These are phyloP conservation scores for Neonectria neomacrospora DNA, from an alignment of 2,329 filamentous ascomycete genomes.

Conservation along the genomic window DNA sequence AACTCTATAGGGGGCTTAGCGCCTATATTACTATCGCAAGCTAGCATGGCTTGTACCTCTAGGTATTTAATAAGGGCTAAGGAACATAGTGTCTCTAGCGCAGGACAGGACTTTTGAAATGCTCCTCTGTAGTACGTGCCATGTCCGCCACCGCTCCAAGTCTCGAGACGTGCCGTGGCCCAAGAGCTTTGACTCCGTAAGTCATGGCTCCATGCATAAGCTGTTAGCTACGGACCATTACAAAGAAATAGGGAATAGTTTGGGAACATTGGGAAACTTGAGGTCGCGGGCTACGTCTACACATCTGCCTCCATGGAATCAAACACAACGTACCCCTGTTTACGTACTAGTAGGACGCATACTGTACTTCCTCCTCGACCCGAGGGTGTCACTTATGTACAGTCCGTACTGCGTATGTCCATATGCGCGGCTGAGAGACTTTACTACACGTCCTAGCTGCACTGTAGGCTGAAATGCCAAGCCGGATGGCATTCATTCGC, in stretches of 20 bases:
- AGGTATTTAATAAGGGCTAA: too few species aligned
- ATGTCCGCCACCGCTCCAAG: not conserved
- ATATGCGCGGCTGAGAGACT: slow-evolving; percentile 8
- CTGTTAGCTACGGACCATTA: not conserved
- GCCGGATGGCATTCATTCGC: slow-evolving; percentile 3
- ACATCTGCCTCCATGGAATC: not conserved
- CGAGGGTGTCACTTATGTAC: not conserved
- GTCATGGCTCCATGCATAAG: not conserved
- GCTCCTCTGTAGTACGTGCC: not conserved
- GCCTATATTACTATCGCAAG: too few species aligned
- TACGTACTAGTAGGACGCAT: not conserved
- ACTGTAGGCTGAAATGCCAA: slow-evolving; percentile 2
- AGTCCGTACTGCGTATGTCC: not conserved
- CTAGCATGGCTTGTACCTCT: too few species aligned
- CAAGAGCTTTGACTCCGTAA: not conserved
- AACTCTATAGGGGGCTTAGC: too few species aligned
- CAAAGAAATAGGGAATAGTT: not conserved
- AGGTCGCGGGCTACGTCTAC: not conserved
- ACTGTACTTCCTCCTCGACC: not conserved
- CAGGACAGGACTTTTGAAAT: too few species aligned
- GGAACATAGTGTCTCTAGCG: too few species aligned
- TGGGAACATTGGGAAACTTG: not conserved
- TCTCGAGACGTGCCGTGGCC: not conserved
- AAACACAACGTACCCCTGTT: not conserved
- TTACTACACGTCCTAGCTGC: not conserved